These are phyloP conservation scores for Thielaviopsis euricoi DNA, from an alignment of 2,329 filamentous ascomycete species.

Conservation along the genomic window DNA sequence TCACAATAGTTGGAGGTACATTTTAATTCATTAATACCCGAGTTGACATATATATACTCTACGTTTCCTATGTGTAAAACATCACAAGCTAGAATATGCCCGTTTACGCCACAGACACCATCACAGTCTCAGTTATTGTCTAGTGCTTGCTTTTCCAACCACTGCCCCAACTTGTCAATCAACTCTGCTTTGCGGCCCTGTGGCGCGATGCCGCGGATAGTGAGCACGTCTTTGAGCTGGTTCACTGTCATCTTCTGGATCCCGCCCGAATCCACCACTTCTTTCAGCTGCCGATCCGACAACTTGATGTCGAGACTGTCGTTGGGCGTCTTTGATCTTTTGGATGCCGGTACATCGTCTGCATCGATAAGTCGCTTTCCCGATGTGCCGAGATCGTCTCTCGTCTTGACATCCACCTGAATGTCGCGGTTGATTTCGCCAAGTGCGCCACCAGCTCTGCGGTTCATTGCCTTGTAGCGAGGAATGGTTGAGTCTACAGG, in stretches of 20 bases:
- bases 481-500: slow-evolving; percentile 65
- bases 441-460: slow-evolving; percentile 66
- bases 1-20: neutral
- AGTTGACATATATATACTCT: neutral
- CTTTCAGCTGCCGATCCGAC: slow-evolving; percentile 30
- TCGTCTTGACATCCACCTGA: slow-evolving; percentile 34
- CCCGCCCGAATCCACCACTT: slow-evolving; percentile 26
- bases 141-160: slow-evolving; percentile 30
- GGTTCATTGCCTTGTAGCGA: slow-evolving; percentile 75
- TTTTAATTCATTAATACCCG: neutral
- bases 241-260: slow-evolving; percentile 38
- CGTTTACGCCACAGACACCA: neutral
- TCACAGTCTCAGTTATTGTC: neutral
- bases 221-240: slow-evolving; percentile 33
- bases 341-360: slow-evolving; percentile 25
- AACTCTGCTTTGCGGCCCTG: slow-evolving; percentile 37
- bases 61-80: neutral
- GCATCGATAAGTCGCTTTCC: slow-evolving; percentile 14
- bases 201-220: slow-evolving; percentile 29
- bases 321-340: slow-evolving; percentile 24
- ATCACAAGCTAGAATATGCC: too few relatives aligned
- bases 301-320: slow-evolving; percentile 21
- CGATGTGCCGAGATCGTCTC: slow-evolving; percentile 17
- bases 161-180: slow-evolving; percentile 38
- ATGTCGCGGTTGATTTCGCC: slow-evolving; percentile 51